phyloP scores from a whole-genome alignment of 768 basidiomycete genomes.

The Lentinula raphanica region DNA sequence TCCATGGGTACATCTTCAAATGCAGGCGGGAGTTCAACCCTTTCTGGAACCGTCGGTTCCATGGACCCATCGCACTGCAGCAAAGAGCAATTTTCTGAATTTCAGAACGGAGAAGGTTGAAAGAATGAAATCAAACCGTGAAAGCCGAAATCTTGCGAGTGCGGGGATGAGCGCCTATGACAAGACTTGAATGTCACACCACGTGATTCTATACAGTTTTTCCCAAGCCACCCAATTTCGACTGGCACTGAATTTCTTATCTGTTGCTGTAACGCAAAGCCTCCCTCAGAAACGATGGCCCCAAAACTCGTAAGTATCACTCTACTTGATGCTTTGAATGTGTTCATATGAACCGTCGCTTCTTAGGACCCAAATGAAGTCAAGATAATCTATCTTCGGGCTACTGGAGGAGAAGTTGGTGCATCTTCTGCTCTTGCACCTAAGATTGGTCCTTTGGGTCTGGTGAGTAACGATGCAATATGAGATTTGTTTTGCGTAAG shows the following conservation, averaged over 20 bases:
- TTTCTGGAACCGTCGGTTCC: conserved; percentile 62
- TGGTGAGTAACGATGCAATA: conserved; percentile 56
- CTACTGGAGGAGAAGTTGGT: conserved; percentile 99
- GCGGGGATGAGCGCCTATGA: neutral
- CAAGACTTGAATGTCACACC: neutral
- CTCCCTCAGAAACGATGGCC: conserved; percentile 49
- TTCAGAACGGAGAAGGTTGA: conserved; percentile 27
- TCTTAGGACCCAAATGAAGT: conserved; percentile 91
- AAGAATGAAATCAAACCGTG: conserved; percentile 18
- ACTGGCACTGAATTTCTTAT: conserved; percentile 10
- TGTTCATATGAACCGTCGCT: neutral
- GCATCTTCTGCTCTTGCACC: conserved; percentile 97
- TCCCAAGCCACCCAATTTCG: neutral
- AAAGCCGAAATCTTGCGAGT: neutral
- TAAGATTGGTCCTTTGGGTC: conserved; percentile 99
- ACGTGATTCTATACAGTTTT: neutral
- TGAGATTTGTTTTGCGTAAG: conserved; percentile 1
- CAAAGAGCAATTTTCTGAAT: neutral
- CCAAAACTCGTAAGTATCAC: conserved; percentile 58
- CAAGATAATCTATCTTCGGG: conserved; percentile 98
- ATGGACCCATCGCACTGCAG: conserved; percentile 72
- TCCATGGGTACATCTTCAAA: conserved; percentile 86
- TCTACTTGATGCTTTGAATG: conserved; percentile 4
- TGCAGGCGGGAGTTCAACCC: conserved; percentile 73
- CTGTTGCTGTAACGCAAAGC: neutral